A percentile compares a stretch with the other conserved stretches of the same genome.
phyloP scores from a whole-genome alignment of 306 rosid species.

The Medicago ruthenica region DNA sequence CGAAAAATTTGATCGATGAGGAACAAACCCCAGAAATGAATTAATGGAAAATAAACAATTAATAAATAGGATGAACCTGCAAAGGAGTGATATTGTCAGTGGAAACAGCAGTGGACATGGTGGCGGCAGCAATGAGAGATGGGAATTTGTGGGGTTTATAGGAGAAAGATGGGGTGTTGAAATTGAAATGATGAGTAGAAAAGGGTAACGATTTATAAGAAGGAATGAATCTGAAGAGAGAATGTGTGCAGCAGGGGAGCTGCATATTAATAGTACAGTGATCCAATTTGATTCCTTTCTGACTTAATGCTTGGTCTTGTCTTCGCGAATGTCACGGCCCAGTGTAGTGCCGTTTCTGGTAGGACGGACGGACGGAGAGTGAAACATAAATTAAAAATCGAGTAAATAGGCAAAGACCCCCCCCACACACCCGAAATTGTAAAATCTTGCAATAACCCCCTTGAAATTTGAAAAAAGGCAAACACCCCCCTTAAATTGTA shows the following conservation, averaged over 20 bases:
- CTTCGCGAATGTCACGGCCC: too few relatives aligned
- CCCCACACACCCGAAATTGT: too few relatives aligned
- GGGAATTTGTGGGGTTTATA: constrained; percentile 31
- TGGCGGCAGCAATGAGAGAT: constrained; percentile 44
- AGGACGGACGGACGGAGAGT: too few relatives aligned
- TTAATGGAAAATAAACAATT: neutral
- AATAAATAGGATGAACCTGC: constrained; percentile 57
- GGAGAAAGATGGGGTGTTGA: neutral
- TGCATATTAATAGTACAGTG: neutral
- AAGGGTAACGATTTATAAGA: constrained; percentile 37
- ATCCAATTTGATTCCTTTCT: constrained; percentile 34
- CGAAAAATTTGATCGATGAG: too few relatives aligned
- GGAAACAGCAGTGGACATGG: constrained; percentile 81
- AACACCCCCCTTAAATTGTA: too few relatives aligned
- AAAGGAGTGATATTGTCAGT: constrained; percentile 51
- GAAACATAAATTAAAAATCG: too few relatives aligned
- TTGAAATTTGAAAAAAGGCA: too few relatives aligned
- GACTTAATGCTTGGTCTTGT: neutral
- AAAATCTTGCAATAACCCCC: too few relatives aligned
- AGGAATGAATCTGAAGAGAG: constrained; percentile 39
- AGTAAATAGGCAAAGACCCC: too few relatives aligned
- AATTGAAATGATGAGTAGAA: constrained; percentile 46
- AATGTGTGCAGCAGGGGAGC: constrained; percentile 52
- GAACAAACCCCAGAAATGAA: neutral
- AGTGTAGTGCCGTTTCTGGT: too few relatives aligned